phyloP scores from a whole-genome alignment of 306 rosid genomes.

The Casuarina cunninghamiana region DNA sequence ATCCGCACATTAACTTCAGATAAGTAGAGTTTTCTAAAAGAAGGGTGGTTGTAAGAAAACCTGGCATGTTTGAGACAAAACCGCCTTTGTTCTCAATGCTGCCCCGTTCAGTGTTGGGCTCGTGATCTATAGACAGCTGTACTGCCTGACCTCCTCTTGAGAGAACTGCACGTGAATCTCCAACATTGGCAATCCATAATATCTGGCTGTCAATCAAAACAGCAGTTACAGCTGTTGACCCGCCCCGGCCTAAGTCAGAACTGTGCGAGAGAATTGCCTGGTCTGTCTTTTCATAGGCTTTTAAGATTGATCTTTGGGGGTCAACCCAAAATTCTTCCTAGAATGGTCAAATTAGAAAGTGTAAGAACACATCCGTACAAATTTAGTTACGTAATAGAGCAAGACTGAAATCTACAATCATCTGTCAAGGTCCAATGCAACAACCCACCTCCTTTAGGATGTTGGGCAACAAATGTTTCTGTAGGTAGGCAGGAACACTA shows the following conservation, averaged over 20 bases:
- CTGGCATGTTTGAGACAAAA: slow-evolving; percentile 97
- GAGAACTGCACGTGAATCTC: slow-evolving; percentile 94
- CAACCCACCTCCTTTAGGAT: slow-evolving; percentile 75
- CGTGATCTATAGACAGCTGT: slow-evolving; percentile 87
- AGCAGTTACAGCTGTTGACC: slow-evolving; percentile 97
- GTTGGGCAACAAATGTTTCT: slow-evolving; percentile 78
- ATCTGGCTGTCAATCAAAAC: slow-evolving; percentile 65
- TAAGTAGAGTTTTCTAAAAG: slow-evolving; percentile 1
- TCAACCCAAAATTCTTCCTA: slow-evolving; percentile 91
- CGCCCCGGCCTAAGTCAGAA: slow-evolving; percentile 93
- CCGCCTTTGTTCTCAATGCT: slow-evolving; percentile 89
- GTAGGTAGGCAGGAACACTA: slow-evolving; percentile 80
- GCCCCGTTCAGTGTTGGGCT: slow-evolving; percentile 78
- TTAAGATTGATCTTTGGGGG: slow-evolving; percentile 66
- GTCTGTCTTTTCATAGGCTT: slow-evolving; percentile 90
- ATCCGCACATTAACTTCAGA: slow-evolving; percentile 4
- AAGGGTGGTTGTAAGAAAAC: slow-evolving; percentile 35
- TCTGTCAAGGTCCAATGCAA: slow-evolving; percentile 21
- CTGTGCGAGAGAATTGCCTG: slow-evolving; percentile 84
- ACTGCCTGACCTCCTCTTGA: slow-evolving; percentile 73
- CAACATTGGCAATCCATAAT: slow-evolving; percentile 83
- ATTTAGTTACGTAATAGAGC: slow-evolving; percentile 4
- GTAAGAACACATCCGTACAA: slow-evolving; percentile 21
- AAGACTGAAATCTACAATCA: slow-evolving; percentile 10
- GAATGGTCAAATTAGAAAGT: slow-evolving; percentile 22